A percentile compares a stretch with the other conserved stretches of the same genome.
These are phyloP conservation scores for Ascoidea rubescens DNA, from an alignment of 805 yeast genomes.

Conservation along the genomic window DNA sequence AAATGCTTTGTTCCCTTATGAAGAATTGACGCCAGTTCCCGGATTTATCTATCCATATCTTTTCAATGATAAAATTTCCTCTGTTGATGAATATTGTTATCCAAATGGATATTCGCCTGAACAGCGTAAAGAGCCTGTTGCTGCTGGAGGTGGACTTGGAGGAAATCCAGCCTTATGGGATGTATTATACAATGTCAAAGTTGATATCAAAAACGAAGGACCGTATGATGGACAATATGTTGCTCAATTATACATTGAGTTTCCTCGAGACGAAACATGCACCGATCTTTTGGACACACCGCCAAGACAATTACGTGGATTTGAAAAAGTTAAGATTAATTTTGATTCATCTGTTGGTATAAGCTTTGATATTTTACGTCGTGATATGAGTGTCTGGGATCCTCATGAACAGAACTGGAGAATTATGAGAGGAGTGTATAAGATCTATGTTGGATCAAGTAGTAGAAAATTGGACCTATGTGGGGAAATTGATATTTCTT, in stretches of 20 bases:
- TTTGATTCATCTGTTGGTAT: conserved; percentile 26
- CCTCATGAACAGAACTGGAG: conserved; percentile 41
- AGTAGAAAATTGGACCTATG: conserved; percentile 29
- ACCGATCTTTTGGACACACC: conserved; percentile 27
- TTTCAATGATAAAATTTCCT: conserved; percentile 18
- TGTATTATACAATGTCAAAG: conserved; percentile 29
- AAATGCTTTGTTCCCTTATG: conserved; percentile 39
- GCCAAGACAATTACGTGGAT: conserved; percentile 41
- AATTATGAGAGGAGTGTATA: conserved; percentile 40
- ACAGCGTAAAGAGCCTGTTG: conserved; percentile 15
- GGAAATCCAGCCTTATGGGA: conserved; percentile 53
- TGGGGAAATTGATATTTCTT: conserved; percentile 8
- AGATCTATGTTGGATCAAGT: conserved; percentile 34
- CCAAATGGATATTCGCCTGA: conserved; percentile 24
- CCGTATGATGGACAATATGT: conserved; percentile 31
- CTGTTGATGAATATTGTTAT: conserved; percentile 19
- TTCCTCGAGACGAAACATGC: conserved; percentile 19
- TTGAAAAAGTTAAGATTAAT: conserved; percentile 35
- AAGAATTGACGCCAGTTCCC: conserved; percentile 36
- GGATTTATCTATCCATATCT: conserved; percentile 45
- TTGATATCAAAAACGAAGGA: conserved; percentile 34
- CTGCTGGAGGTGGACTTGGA: conserved; percentile 35
- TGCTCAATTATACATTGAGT: conserved; percentile 38
- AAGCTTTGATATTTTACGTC: conserved; percentile 29
- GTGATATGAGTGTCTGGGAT: conserved; percentile 48